Conservation (phyloP, 1,284 basidiomycete genomes). For the Cutaneotrichosporon arboriforme region DNA sequence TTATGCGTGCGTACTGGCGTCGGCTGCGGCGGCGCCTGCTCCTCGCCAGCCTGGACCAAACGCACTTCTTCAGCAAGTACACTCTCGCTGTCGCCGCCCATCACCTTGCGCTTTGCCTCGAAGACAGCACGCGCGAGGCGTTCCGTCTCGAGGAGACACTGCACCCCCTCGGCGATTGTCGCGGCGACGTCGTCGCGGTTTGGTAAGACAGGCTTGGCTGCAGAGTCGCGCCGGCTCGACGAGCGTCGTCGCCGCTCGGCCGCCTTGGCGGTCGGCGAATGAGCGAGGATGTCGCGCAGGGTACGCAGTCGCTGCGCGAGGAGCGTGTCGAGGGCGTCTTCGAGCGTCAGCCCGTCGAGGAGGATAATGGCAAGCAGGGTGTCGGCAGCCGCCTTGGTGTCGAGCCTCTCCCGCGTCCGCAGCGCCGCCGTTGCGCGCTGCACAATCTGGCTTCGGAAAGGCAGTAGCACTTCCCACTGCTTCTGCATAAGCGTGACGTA, state of each 20-base stretch:
- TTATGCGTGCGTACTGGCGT: conserved; percentile 9
- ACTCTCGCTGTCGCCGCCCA: conserved; percentile 20
- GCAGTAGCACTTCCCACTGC: conserved; percentile 80
- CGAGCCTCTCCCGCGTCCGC: conserved; percentile 50
- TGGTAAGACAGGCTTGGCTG: conserved; percentile 18
- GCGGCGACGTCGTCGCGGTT: conserved; percentile 18
- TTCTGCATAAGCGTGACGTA: conserved; percentile 69
- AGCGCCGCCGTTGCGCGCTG: conserved; percentile 71
- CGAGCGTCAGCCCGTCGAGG: conserved; percentile 70
- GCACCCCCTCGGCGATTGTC: conserved; percentile 33
- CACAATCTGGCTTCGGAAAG: conserved; percentile 76
- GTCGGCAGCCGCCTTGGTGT: conserved; percentile 61
- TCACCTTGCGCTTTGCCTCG: conserved; percentile 14
- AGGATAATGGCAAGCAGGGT: conserved; percentile 73
- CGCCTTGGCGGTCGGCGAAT: conserved; percentile 1
- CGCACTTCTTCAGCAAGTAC: conserved; percentile 39
- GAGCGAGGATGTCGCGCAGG: conserved; percentile 50
- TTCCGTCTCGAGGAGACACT: conserved; percentile 35
- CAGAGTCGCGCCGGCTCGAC: conserved; percentile 10
- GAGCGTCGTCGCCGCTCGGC: conserved; percentile 2
- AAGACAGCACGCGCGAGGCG: conserved; percentile 30
- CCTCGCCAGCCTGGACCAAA: conserved; percentile 39
- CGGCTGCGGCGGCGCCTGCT: conserved; percentile 5
- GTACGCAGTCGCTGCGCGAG: conserved; percentile 67
- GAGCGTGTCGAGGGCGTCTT: conserved; percentile 63